Base-by-base conservation (phyloP, 1,284 basidiomycete species). In the Heterobasidion occidentale region DNA sequence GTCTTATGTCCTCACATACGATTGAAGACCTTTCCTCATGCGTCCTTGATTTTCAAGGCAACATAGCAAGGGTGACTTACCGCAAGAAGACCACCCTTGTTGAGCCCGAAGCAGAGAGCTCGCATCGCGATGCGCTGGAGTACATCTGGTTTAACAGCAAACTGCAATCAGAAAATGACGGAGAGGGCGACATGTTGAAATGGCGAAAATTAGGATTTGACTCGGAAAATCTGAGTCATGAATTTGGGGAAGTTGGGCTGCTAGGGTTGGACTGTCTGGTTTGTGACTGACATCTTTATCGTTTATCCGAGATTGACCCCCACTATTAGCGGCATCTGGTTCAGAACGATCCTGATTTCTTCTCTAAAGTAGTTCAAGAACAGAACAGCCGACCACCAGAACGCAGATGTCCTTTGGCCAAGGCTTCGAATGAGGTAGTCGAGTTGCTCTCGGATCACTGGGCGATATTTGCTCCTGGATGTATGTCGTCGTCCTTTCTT, bases 11-110 rank as follows among this genome's bases (percentile, higher is more conserved):
- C 14, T 79, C 88, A 15, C 90, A 91, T 65, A 88, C 88, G 27
- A 84, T 88, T 47, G 92, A 95, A 62, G 92, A 95, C 67, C 75
- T 93, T 50, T 85, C 87, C 3, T 92, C 88, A 0, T 90, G 87
- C 59, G 92, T 97, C 54, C 79, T 96, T 56, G 91, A 95, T 64
- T 97, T 96, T 70, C 94, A 97, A 76, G 85, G 89, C 46, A 93
- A 93, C 68, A 84, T 94, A 64, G 79, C 92, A 55, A 81, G 90
- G 34, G 83, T 94, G 15, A 86, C 88, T 1, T 88, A 92, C 64
- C 82, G 86, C 53, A 88, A 88, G 68, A 92, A 95, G 70, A 84
- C 79, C 7, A 89, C 86, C 0, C 72, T 83, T 2, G 88, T 97
- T 36, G 83, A 92, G 61, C 83, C 88, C 3, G 80, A 83, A 33